These are phyloP conservation scores for Cordia subcordata DNA, from an alignment of 257 asterid species.

Conservation along the genomic window DNA sequence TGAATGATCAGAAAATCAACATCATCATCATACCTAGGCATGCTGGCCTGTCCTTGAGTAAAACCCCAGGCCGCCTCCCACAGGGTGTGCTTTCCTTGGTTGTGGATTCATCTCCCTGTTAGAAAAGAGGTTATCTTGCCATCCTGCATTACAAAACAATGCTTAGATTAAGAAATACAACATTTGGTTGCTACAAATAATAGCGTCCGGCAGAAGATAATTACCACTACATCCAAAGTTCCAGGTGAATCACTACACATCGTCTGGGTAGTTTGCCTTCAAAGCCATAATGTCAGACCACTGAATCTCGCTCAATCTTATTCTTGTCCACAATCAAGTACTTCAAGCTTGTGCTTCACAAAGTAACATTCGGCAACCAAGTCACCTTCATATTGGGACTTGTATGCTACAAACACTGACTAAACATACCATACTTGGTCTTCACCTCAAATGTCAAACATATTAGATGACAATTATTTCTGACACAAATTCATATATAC, in stretches of 20 bases:
- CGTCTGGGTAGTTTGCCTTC: constrained; percentile 63
- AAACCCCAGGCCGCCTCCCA: constrained; percentile 95
- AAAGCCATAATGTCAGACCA: constrained; percentile 84
- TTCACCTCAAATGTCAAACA: background rate
- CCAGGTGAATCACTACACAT: constrained; percentile 68
- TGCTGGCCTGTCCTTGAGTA: constrained; percentile 84
- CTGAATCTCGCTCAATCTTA: constrained; percentile 82
- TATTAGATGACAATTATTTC: background rate
- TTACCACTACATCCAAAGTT: constrained; percentile 74
- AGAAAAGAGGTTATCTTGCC: constrained; percentile 80
- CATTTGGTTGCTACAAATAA: background rate
- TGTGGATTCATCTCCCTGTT: constrained; percentile 91
- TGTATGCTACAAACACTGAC: constrained; percentile 49
- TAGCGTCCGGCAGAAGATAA: background rate
- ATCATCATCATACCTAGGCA: constrained; percentile 41
- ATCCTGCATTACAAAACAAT: constrained; percentile 42
- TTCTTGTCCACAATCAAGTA: constrained; percentile 94
- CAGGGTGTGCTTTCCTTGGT: constrained; percentile 88
- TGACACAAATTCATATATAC: constrained; percentile 26
- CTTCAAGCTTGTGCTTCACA: constrained; percentile 92
- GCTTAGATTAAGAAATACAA: background rate
- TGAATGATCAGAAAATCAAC: background rate
- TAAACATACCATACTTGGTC: background rate
- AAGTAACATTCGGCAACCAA: constrained; percentile 85
- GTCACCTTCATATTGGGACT: constrained; percentile 84